Base-by-base conservation (phyloP, 2,329 filamentous ascomycete species). In the Coniochaeta sp. region DNA sequence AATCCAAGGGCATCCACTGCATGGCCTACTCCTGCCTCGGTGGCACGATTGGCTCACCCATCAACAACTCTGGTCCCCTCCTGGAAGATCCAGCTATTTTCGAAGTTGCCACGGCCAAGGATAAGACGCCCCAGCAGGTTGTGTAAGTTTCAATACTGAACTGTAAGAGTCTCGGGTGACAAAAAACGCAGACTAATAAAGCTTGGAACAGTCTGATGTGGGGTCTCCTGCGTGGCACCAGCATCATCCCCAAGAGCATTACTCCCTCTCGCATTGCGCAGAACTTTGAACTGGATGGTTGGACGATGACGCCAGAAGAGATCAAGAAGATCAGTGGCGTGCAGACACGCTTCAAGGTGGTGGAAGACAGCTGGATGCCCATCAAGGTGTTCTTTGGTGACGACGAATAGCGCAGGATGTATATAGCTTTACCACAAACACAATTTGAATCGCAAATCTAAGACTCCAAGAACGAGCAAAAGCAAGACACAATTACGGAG, bases 361-460 rank as follows among this genome's bases (percentile, higher is more conserved):
- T 89, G 70, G 82, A 81, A 36, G 90, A 93, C 71, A 75, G 70
- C 34, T 93, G 89, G 87, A 71, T 91, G 68, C 90, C 89, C 0
- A 74, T 89, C 63, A 88, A 87, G 80, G 89, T 93, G 40, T 95
- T 95, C 81, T 91, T 91, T 71, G 89, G 88, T 9, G 89, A 93
- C 68, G 89, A 92, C 69, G 89, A 93, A 78, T 92, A 85, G 50
- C 3, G 38, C 38, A 40, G 3, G 38, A 19, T 40, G 16, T 40
- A 9, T 26, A 31, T 26, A 31, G 3, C 16, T n/a, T n/a, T 40
- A 19, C 38, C 38, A 40, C 17, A 40, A 5, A 19, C 16, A 40
- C 3, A 72, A 40, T 36, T n/a, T n/a, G n/a, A n/a, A n/a, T n/a
- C n/a, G n/a, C n/a, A n/a, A n/a, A n/a, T n/a, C n/a, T n/a, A n/a